Base-by-base conservation (phyloP, 257 asterid species). In the Craterostigma plantagineum region DNA sequence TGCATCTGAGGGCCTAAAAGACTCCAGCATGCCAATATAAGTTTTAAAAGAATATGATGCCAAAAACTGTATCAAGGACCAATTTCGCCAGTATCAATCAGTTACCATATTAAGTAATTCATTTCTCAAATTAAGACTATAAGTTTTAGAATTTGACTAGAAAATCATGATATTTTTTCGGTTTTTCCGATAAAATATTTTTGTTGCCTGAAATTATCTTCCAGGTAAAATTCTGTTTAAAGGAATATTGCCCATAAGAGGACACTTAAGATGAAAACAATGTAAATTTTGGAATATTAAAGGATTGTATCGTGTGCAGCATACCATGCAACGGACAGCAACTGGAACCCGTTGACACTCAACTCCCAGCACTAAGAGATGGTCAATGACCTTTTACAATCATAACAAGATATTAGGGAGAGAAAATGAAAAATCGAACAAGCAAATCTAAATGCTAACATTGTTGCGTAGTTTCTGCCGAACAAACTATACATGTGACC, bases 291-390 rank as follows among this genome's bases (percentile, higher is more conserved):
- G 30, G 30, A 23, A 23, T 23, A 23, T 2, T 23, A 23, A 23
- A 23, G 30, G 30, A 23, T 6, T n/a, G n/a, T n/a, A n/a, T n/a
- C n/a, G n/a, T n/a, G n/a, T n/a, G 47, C 43, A 17, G 41, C 81
- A 73, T 67, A 87, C 97, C 69, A 54, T 65, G 63, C 97, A 78
- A 47, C 93, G 97, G 38, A 81, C 73, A 60, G 92, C 68, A 46
- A 81, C 81, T 36, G 95, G 93, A 51, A 94, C 93, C 97, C 97
- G 76, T 52, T 76, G 97, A 69, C 87, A 78, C 71, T 86, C 97
- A 52, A 86, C 93, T 61, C 93, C 95, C 66, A 86, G 56, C 97
- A 86, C 58, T 53, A 86, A 53, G 50, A 87, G 81, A 70, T 87
- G 75, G 67, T 76, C 90, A 70, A 81, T 45, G 49, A 71, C 69